phyloP scores from a whole-genome alignment of 495 filamentous ascomycete species.

The Penicillium flavigenum region DNA sequence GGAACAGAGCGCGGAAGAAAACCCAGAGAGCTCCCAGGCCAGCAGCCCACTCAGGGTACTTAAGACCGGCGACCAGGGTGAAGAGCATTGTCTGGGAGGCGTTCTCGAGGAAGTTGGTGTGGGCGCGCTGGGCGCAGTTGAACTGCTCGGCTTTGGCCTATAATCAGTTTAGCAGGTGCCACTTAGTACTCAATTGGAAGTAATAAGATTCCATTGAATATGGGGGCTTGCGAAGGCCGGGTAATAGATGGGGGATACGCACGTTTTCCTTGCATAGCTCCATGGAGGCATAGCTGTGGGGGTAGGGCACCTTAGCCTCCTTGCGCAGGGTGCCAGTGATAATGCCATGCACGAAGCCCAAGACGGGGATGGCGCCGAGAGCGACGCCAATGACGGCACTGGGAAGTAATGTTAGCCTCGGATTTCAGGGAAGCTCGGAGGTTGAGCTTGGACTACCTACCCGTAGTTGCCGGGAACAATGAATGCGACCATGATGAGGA shows the following conservation, averaged over 20 bases:
- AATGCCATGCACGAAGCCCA: conserved; percentile 57
- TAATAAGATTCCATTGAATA: neutral
- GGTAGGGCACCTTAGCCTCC: conserved; percentile 57
- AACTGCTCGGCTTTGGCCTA: conserved; percentile 50
- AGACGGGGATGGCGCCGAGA: conserved; percentile 51
- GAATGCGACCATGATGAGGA: conserved; percentile 39
- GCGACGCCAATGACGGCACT: conserved; percentile 46
- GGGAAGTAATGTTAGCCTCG: conserved; percentile 8
- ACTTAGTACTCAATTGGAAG: too few relatives aligned
- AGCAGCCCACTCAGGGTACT: conserved; percentile 56
- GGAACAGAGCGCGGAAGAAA: conserved; percentile 52
- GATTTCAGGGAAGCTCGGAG: neutral
- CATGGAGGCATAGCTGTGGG: conserved; percentile 61
- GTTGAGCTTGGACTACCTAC: conserved; percentile 28
- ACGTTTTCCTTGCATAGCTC: conserved; percentile 57
- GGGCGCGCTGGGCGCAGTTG: conserved; percentile 72
- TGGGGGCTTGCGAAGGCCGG: neutral
- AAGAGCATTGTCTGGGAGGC: conserved; percentile 56
- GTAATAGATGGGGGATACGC: conserved; percentile 9
- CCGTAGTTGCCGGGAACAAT: conserved; percentile 51
- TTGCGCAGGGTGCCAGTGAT: conserved; percentile 51
- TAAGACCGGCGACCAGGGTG: conserved; percentile 55
- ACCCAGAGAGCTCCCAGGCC: conserved; percentile 57
- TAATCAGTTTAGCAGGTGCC: neutral
- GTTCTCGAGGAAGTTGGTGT: conserved; percentile 71